phyloP scores from a whole-genome alignment of 1,139 yeast genomes.

The Saccharomyces hybrid region DNA sequence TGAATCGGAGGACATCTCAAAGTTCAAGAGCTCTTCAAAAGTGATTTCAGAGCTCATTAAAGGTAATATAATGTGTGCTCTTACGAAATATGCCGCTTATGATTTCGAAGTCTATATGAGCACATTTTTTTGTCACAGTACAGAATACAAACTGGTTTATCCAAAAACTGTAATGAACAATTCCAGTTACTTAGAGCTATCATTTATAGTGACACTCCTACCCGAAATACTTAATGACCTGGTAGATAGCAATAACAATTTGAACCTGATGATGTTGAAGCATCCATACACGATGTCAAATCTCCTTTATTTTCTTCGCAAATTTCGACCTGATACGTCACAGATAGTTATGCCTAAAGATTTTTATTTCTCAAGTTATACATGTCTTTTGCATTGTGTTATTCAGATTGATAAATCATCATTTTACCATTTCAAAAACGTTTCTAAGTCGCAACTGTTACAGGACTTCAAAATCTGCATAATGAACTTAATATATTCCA shows the following conservation, averaged over 20 bases:
- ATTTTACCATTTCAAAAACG: constrained; percentile 2
- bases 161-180: constrained; percentile 6
- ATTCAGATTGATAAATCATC: constrained; percentile 15
- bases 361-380: constrained; percentile 9
- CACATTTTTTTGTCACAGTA: constrained; percentile 11
- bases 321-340: constrained; percentile 5
- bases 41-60: constrained; percentile 20
- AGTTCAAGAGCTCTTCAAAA: constrained; percentile 23
- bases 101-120: constrained; percentile 22
- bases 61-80: constrained; percentile 15
- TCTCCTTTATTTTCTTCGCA: constrained; percentile 9
- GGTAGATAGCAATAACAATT: constrained; percentile 5
- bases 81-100: constrained; percentile 17
- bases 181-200: constrained; percentile 10
- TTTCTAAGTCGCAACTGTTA: constrained; percentile 1
- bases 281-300: constrained; percentile 13
- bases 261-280: constrained; percentile 8
- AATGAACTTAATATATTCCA: constrained; percentile 12
- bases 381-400: constrained; percentile 23
- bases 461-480: constrained; percentile 2
- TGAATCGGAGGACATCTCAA: constrained; percentile 28
- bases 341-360: constrained; percentile 4
- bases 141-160: constrained; percentile 3
- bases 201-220: constrained; percentile 9
- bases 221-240: constrained; percentile 9